Conservation (phyloP, 2,329 filamentous ascomycete species). For the Tolypocladium tropicale region DNA sequence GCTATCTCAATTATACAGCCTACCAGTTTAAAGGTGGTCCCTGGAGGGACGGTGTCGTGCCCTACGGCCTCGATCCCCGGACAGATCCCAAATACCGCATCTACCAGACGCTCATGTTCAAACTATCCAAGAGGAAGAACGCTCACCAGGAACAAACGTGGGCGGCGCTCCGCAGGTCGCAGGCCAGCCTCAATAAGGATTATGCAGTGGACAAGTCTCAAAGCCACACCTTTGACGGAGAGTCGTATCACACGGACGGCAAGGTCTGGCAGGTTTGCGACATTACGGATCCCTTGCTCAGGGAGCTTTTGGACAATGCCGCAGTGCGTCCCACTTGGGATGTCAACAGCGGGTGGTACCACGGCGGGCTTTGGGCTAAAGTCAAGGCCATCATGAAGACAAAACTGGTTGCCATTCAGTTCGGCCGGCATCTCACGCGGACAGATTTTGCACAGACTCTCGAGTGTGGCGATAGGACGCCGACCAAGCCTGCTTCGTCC, state of each 20-base stretch:
- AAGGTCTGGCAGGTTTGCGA: constrained; percentile 95
- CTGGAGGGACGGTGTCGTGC: constrained; percentile 80
- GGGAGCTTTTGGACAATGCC: constrained; percentile 52
- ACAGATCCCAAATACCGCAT: constrained; percentile 63
- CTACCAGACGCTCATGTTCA: constrained; percentile 87
- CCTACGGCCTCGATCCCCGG: constrained; percentile 79
- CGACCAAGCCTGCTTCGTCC: constrained; percentile 16
- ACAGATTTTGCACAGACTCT: constrained; percentile 25
- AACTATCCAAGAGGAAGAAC: constrained; percentile 46
- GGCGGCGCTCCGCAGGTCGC: constrained; percentile 34
- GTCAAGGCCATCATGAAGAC: constrained; percentile 79
- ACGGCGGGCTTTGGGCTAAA: constrained; percentile 72
- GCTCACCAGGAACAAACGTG: constrained; percentile 36
- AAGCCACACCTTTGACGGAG: constrained; percentile 76
- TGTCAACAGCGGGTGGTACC: constrained; percentile 70
- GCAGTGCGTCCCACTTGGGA: constrained; percentile 51
- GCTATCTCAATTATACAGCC: constrained; percentile 72
- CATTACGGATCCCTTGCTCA: constrained; percentile 69
- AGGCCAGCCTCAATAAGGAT: constrained; percentile 27
- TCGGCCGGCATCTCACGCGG: constrained; percentile 37
- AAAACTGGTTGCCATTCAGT: constrained; percentile 63
- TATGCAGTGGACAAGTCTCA: constrained; percentile 28
- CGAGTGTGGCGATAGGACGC: constrained; percentile 22
- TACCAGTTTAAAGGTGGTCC: constrained; percentile 92
- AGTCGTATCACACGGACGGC: constrained; percentile 63